Percentiles rank a stretch among this genome's conserved stretches.
phyloP scores from a whole-genome alignment of 2,329 filamentous ascomycete genomes.

The Geosmithia flava region DNA sequence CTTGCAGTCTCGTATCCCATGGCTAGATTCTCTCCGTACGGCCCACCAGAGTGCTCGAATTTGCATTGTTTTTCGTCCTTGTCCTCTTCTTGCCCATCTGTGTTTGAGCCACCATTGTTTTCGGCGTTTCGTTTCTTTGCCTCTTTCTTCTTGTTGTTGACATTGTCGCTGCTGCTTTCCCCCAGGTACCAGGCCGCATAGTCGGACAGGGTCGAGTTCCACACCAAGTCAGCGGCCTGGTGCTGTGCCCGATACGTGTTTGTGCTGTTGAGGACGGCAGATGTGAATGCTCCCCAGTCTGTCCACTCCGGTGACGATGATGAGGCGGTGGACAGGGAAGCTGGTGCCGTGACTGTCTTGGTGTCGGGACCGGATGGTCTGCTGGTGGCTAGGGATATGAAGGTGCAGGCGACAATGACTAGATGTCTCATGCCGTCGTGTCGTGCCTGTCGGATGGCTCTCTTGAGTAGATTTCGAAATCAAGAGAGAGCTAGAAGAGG shows the following conservation, averaged over 20 bases:
- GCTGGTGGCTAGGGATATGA: not conserved
- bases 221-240: slow-evolving; percentile 43
- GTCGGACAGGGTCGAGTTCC: slow-evolving; percentile 51
- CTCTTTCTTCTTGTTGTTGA: too few species aligned
- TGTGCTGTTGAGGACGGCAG: slow-evolving; percentile 50
- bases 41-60: slow-evolving; percentile 46
- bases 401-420: too few species aligned
- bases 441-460: too few species aligned
- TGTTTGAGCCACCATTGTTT: too few species aligned
- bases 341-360: slow-evolving; percentile 18
- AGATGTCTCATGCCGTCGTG: not conserved
- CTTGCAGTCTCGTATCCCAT: slow-evolving; percentile 50
- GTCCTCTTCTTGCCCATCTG: not conserved
- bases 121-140: too few species aligned
- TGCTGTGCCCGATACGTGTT: slow-evolving; percentile 55
- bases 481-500: too few species aligned
- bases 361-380: not conserved
- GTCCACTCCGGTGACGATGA: slow-evolving; percentile 14
- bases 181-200: slow-evolving; percentile 40
- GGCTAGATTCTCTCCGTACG: slow-evolving; percentile 65
- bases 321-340: slow-evolving; percentile 17
- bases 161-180: slow-evolving; percentile 4
- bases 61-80: slow-evolving; percentile 18
- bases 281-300: slow-evolving; percentile 24
- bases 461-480: too few species aligned